These are phyloP conservation scores for Stellera chamaejasme DNA, from an alignment of 345 rosid genomes.

Conservation along the genomic window DNA sequence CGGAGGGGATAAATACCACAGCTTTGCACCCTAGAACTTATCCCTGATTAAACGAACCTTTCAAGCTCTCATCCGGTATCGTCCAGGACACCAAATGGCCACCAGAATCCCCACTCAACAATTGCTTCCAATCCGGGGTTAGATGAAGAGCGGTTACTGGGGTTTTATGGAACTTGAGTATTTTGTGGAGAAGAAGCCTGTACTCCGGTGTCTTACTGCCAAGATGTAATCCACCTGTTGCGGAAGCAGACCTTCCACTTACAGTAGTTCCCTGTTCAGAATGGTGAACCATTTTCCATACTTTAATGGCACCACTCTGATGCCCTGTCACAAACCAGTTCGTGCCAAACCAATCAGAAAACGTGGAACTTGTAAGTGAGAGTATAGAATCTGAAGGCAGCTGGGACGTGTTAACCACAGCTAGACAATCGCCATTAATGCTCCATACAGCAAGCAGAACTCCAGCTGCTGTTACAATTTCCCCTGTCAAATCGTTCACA, in stretches of 20 bases:
- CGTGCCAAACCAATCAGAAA: conserved; percentile 84
- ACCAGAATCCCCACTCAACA: conserved; percentile 82
- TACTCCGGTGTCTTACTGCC: conserved; percentile 66
- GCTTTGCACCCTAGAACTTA: conserved; percentile 20
- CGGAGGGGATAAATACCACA: background rate
- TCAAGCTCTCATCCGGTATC: conserved; percentile 66
- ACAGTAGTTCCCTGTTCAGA: conserved; percentile 42
- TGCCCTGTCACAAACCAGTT: conserved; percentile 91
- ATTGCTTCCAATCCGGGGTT: conserved; percentile 78
- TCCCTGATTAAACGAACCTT: conserved; percentile 53
- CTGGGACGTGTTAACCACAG: conserved; percentile 78
- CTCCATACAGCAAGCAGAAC: conserved; percentile 87
- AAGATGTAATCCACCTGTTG: conserved; percentile 48
- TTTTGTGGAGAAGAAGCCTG: conserved; percentile 74
- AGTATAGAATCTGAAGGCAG: conserved; percentile 87
- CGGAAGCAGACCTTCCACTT: conserved; percentile 21
- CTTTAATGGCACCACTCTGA: conserved; percentile 92
- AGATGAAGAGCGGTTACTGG: conserved; percentile 85
- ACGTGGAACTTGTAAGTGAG: conserved; percentile 67
- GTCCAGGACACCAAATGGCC: conserved; percentile 94
- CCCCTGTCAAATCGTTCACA: conserved; percentile 82
- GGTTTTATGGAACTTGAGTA: conserved; percentile 78
- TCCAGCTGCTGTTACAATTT: conserved; percentile 86
- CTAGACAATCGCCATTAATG: conserved; percentile 89
- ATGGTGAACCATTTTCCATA: conserved; percentile 81